phyloP scores from a whole-genome alignment of 169 alveolate genomes.

The Plasmodium coatneyi region DNA sequence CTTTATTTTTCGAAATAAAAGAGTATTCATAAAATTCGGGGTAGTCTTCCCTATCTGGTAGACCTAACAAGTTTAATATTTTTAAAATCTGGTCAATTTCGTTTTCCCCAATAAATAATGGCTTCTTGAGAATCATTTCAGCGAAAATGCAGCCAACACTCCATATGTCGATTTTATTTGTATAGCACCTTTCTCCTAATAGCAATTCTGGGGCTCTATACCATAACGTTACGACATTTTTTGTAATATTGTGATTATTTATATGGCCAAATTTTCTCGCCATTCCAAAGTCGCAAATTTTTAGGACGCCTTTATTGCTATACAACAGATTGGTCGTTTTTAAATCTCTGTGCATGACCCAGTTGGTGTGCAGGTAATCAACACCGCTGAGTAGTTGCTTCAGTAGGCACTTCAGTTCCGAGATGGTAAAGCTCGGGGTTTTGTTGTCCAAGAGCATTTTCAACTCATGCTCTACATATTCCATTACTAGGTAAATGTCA shows the following conservation, averaged over 20 bases:
- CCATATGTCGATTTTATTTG: slow-evolving; percentile 98
- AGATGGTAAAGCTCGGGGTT: slow-evolving; percentile 91
- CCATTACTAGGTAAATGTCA: slow-evolving; percentile 93
- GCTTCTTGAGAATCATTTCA: slow-evolving; percentile 90
- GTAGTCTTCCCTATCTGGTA: slow-evolving; percentile 88
- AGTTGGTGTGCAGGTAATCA: slow-evolving; percentile 86
- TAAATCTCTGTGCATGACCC: slow-evolving; percentile 94
- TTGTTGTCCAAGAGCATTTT: slow-evolving; percentile 91
- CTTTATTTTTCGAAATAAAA: slow-evolving; percentile 72
- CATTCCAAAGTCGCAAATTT: slow-evolving; percentile 93
- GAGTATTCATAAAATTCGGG: slow-evolving; percentile 81
- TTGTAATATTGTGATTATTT: slow-evolving; percentile 89
- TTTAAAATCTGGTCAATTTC: slow-evolving; percentile 91
- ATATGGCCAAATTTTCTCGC: slow-evolving; percentile 92
- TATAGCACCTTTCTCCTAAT: slow-evolving; percentile 94
- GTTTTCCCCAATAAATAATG: slow-evolving; percentile 90
- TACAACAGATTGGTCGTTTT: slow-evolving; percentile 91
- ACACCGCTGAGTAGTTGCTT: slow-evolving; percentile 88
- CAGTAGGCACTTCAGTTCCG: slow-evolving; percentile 92
- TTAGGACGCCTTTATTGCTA: slow-evolving; percentile 88
- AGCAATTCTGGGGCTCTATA: slow-evolving; percentile 98
- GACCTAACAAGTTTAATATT: slow-evolving; percentile 93
- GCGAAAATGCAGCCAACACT: slow-evolving; percentile 96
- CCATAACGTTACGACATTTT: slow-evolving; percentile 97
- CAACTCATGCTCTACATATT: slow-evolving; percentile 96